Evolutionary conservation across 2,329 filamentous ascomycete genomes (phyloP).

Genomic region (Paramyrothecium sp.): DNA sequence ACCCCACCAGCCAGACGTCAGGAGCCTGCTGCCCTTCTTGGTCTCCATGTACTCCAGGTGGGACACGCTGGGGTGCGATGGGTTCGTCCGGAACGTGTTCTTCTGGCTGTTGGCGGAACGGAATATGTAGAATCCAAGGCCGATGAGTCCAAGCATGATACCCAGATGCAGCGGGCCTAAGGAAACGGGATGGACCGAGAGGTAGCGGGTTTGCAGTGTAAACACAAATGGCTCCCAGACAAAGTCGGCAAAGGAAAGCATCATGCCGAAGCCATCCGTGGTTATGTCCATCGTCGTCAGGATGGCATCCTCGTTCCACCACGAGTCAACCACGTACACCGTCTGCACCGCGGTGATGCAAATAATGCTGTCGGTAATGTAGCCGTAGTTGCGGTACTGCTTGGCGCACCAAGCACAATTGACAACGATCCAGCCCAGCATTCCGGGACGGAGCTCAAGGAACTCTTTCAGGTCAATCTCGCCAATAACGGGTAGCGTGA

Average conservation of each 20-base stretch:
- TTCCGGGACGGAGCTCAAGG: constrained; percentile 86
- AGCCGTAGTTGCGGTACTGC: constrained; percentile 83
- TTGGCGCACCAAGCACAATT: constrained; percentile 82
- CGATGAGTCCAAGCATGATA: constrained; percentile 65
- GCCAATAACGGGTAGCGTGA: constrained; percentile 75
- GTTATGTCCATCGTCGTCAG: constrained; percentile 94
- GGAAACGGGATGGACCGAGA: constrained; percentile 77
- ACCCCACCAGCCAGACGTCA: constrained; percentile 93
- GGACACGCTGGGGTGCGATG: constrained; percentile 72
- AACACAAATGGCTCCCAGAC: constrained; percentile 93
- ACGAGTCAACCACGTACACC: constrained; percentile 80
- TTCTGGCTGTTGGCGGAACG: constrained; percentile 92
- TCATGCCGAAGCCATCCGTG: constrained; percentile 90
- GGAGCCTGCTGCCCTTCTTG: constrained; percentile 73
- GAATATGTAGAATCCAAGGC: constrained; percentile 84
- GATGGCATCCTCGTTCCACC: constrained; percentile 85
- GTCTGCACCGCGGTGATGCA: constrained; percentile 76
- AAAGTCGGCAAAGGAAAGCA: constrained; percentile 90
- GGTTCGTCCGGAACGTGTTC: constrained; percentile 88
- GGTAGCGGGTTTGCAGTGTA: constrained; percentile 79
- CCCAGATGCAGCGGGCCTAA: constrained; percentile 68
- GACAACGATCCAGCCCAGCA: constrained; percentile 85
- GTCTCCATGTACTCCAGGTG: constrained; percentile 88
- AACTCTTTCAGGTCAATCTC: constrained; percentile 89
- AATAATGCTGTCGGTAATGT: constrained; percentile 81